phyloP scores from a whole-genome alignment of 805 yeast genomes.

The Nakazawaea wickerhamii region DNA sequence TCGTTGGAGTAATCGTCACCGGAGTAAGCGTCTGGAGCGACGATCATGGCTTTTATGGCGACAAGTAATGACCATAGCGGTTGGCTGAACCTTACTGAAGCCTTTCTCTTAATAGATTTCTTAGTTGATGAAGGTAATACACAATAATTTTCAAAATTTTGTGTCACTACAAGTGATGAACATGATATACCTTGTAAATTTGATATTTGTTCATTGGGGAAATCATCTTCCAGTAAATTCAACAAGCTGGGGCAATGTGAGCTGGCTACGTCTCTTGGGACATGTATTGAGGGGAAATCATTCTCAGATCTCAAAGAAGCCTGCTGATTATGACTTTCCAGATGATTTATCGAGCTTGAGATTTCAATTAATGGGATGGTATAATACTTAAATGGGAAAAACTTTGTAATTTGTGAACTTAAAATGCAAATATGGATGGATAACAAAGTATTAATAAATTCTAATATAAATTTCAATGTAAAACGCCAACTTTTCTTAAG shows the following conservation, averaged over 20 bases:
- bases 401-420: conserved; percentile 1
- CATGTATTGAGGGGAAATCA: neutral
- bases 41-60: conserved; percentile 44
- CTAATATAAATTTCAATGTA: conserved; percentile 7
- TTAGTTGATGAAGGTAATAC: conserved; percentile 18
- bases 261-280: conserved; percentile 5
- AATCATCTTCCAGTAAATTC: conserved; percentile 13
- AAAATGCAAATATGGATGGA: conserved; percentile 11
- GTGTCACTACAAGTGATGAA: conserved; percentile 30
- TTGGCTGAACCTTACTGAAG: conserved; percentile 24
- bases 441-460: conserved; percentile 6
- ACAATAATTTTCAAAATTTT: conserved; percentile 34
- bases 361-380: conserved; percentile 7
- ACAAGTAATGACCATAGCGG: conserved; percentile 52
- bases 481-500: conserved; percentile 9
- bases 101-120: conserved; percentile 7
- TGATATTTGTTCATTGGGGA: conserved; percentile 26
- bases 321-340: neutral
- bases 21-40: conserved; percentile 37
- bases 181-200: conserved; percentile 30
- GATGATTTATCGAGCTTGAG: conserved; percentile 2
- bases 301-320: neutral
- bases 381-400: conserved; percentile 9
- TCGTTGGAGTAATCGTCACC: conserved; percentile 21
- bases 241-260: conserved; percentile 8